Evolutionary conservation across 768 basidiomycete species (phyloP), one percentile per base, ranked within the genome.

Genomic region (Suillus plorans): DNA sequence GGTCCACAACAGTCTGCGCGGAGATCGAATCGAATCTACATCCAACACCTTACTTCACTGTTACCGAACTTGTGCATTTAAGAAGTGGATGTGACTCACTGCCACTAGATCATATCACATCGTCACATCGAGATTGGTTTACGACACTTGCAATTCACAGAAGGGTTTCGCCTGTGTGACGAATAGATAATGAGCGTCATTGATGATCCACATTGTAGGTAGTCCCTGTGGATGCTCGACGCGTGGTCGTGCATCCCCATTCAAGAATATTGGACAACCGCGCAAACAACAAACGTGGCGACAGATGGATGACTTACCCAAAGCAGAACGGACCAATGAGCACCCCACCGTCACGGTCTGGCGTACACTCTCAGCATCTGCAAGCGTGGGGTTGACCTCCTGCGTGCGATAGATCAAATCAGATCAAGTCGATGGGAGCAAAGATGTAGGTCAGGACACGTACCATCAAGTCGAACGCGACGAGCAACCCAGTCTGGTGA

Each of bases 341-440:
- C 95, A 93, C 7, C 95, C 95, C 34, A 96, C 88, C 20, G 92
- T 89, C 34, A 99, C 90, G 0, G 97, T 99, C 79, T 96, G 89
- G 69, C 87, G 78, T 10, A 91, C 96, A 41, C 89, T 88, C 56
- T 81, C 82, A 53, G 80, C 82, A 70, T 95, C 94, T 16, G 84
- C 86, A 20, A 99, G 83, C 0, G 93, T 91, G n/a, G 97, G 97
- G 75, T 99, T 99, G 65, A 99, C 97, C 78, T 99, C 94, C 92
- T 95, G 72, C 65, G 68, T 63, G 37, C 62, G 28, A 50, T 22
- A 39, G 4, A 42, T 4, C 25, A 25, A 4, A 25, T 59, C 25
- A 58, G 39, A 42, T 28, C 6, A 16, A 39, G 13, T 42, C 39
- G 28, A 41, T 28, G 5, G 10, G 10, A 6, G 16, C 25, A 18